These are phyloP conservation scores for Clonostachys rosea DNA, from an alignment of 2,329 filamentous ascomycete genomes.

Conservation along the genomic window DNA sequence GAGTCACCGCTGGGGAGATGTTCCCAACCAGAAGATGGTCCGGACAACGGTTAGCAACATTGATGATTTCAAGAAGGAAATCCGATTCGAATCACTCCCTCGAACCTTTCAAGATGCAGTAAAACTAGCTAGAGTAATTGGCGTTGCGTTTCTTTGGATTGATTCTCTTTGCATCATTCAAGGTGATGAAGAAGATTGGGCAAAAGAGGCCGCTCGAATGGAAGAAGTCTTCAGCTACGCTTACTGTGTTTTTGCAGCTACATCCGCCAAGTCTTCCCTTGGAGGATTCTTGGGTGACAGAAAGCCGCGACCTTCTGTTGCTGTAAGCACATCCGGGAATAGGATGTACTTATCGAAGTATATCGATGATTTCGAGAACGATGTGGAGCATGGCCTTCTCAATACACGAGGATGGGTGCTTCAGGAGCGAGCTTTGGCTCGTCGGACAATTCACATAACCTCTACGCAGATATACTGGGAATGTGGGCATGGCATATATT, in stretches of 20 bases:
- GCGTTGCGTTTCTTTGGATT: conserved; percentile 13
- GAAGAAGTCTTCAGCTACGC: neutral
- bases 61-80: neutral
- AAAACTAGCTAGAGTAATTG: conserved; percentile 5
- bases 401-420: neutral
- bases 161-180: conserved; percentile 8
- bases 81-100: neutral
- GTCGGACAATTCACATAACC: neutral
- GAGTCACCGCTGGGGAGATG: neutral
- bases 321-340: neutral
- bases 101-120: neutral
- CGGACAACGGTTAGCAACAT: neutral
- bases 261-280: neutral
- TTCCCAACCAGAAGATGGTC: neutral
- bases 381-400: neutral
- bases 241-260: neutral
- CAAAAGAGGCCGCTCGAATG: conserved; percentile 17
- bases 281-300: neutral
- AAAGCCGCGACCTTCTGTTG: neutral
- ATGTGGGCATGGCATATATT: neutral
- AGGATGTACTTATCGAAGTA: neutral
- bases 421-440: neutral
- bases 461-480: neutral
- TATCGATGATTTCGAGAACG: neutral
- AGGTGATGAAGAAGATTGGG: conserved; percentile 14